phyloP scores from a whole-genome alignment of 2,329 filamentous ascomycete species.

The Exophiala viscosa region DNA sequence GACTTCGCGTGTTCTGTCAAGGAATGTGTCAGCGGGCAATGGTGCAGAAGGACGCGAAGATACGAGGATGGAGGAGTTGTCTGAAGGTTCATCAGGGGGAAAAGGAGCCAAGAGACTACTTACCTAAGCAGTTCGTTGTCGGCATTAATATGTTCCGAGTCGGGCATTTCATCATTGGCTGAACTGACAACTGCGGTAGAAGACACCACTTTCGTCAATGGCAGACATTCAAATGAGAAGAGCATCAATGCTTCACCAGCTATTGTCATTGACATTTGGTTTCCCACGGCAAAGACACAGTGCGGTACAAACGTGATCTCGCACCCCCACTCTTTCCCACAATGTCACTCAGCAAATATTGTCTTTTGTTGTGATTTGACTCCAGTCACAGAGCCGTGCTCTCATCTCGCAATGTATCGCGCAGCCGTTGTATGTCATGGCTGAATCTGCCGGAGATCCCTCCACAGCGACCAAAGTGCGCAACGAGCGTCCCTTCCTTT shows the following conservation, averaged over 20 bases:
- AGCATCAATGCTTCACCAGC: background rate
- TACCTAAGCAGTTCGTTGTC: too few relatives aligned
- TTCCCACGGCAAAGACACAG: background rate
- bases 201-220: background rate
- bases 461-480: slow-evolving; percentile 12
- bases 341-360: background rate
- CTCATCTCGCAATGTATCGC: slow-evolving; percentile 15
- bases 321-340: background rate
- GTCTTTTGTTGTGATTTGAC: background rate
- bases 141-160: too few relatives aligned
- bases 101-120: too few relatives aligned
- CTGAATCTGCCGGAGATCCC: slow-evolving; percentile 15
- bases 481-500: slow-evolving; percentile 46
- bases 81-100: too few relatives aligned
- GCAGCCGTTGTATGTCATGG: slow-evolving; percentile 12
- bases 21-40: background rate
- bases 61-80: background rate
- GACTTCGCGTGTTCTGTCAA: background rate
- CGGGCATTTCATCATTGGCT: too few relatives aligned
- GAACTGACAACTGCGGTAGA: too few relatives aligned
- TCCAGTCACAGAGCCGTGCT: background rate
- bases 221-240: background rate
- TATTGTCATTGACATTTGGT: background rate
- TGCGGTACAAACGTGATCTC: background rate
- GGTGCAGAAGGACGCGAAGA: background rate